A percentile compares a stretch with the other conserved stretches of the same genome.
Evolutionary conservation across 1,284 basidiomycete species (phyloP).

Genomic region (Cryptococcus wingfieldii): DNA sequence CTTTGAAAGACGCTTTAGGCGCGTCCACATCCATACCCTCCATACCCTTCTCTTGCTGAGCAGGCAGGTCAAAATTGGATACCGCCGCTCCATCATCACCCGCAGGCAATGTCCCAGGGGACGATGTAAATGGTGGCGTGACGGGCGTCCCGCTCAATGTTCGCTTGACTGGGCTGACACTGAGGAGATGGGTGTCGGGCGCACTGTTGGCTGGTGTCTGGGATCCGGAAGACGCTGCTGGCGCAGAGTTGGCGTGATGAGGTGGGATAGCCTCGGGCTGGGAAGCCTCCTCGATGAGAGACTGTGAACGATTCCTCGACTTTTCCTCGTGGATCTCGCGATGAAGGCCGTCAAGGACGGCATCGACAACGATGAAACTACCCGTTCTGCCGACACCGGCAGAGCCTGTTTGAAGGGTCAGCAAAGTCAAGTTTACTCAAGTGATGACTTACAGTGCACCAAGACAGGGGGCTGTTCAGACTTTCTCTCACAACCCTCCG

Average conservation of each 20-base stretch:
- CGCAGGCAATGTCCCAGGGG: neutral
- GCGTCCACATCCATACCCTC: slow-evolving; percentile 18
- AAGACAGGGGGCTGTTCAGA: slow-evolving; percentile 44
- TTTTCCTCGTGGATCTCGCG: slow-evolving; percentile 50
- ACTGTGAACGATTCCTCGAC: neutral
- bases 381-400: slow-evolving; percentile 90
- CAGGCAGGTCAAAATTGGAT: neutral
- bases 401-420: slow-evolving; percentile 61
- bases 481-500: slow-evolving; percentile 31
- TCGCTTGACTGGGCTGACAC: no score
- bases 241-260: neutral
- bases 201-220: neutral
- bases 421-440: slow-evolving; percentile 49
- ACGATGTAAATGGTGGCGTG: neutral
- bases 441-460: slow-evolving; percentile 43
- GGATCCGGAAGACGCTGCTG: neutral
- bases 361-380: slow-evolving; percentile 83
- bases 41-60: neutral
- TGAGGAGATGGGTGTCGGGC: neutral
- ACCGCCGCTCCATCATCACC: neutral
- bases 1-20: neutral
- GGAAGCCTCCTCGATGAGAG: neutral
- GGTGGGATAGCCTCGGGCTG: neutral
- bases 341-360: slow-evolving; percentile 71
- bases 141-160: neutral